Conservation (phyloP, 2,329 filamentous ascomycete species). For the Fusarium oxysporum region DNA sequence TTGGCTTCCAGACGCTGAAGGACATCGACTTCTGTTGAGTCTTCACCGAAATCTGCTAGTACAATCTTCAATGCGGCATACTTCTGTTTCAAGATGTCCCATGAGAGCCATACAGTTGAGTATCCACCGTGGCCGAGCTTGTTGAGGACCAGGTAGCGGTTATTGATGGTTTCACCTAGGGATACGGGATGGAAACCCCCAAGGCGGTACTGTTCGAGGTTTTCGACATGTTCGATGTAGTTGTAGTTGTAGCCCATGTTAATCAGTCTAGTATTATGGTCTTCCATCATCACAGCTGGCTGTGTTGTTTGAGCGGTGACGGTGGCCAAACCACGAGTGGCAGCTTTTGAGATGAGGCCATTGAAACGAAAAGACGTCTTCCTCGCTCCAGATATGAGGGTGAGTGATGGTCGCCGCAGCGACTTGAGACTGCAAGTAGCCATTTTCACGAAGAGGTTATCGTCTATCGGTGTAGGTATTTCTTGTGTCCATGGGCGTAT, state of each 20-base stretch:
- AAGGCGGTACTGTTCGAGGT: constrained; percentile 36
- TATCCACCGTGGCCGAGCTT: constrained; percentile 43
- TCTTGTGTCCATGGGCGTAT: constrained; percentile 16
- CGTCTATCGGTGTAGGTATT: constrained; percentile 15
- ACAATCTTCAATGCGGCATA: constrained; percentile 40
- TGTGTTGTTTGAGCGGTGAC: constrained; percentile 32
- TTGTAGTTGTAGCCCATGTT: constrained; percentile 40
- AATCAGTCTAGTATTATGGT: constrained; percentile 33
- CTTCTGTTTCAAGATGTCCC: constrained; percentile 38
- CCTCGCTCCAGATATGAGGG: constrained; percentile 25
- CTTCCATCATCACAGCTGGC: constrained; percentile 27
- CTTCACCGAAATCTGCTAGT: constrained; percentile 39
- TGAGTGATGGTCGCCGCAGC: constrained; percentile 36
- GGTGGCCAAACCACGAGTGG: constrained; percentile 29
- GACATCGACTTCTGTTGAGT: constrained; percentile 34
- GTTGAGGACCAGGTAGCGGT: constrained; percentile 40
- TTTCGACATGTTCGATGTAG: constrained; percentile 39
- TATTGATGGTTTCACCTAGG: constrained; percentile 39
- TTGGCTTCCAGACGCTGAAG: constrained; percentile 28
- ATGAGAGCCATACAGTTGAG: constrained; percentile 44
- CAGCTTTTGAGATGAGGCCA: constrained; percentile 26
- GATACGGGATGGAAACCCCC: constrained; percentile 38
- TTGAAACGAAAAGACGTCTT: constrained; percentile 21
- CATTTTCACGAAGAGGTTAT: constrained; percentile 25
- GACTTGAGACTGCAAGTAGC: constrained; percentile 37